These are phyloP conservation scores for Limtongia smithiae DNA, from an alignment of 805 yeast species.

Conservation along the genomic window DNA sequence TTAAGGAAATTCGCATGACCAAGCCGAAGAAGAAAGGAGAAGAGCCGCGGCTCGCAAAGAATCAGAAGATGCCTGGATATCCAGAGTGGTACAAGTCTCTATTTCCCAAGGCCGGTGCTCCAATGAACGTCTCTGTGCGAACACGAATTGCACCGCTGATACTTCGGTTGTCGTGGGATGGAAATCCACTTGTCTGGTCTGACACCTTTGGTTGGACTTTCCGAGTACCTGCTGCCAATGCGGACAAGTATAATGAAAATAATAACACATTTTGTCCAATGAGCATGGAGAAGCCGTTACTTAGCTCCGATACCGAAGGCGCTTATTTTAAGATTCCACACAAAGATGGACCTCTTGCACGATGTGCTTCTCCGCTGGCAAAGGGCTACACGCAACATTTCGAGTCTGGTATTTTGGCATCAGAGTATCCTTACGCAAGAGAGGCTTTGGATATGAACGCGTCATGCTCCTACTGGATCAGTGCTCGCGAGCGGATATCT, in stretches of 20 bases:
- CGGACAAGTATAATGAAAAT: constrained; percentile 36
- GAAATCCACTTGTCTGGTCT: constrained; percentile 76
- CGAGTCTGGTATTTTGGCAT: constrained; percentile 68
- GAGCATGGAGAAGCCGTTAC: constrained; percentile 23
- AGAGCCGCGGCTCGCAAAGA: constrained; percentile 43
- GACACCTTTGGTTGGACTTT: constrained; percentile 87
- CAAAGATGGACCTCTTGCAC: constrained; percentile 69
- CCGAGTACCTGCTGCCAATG: constrained; percentile 45
- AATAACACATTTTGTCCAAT: constrained; percentile 38
- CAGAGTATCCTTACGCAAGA: constrained; percentile 67
- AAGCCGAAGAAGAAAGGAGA: constrained; percentile 62
- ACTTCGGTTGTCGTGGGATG: constrained; percentile 79
- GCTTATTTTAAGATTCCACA: constrained; percentile 75
- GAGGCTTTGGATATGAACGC: constrained; percentile 77
- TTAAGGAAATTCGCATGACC: constrained; percentile 49
- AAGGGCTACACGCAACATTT: constrained; percentile 68
- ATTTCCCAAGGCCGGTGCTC: constrained; percentile 40
- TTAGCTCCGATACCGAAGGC: constrained; percentile 35
- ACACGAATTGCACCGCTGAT: constrained; percentile 74
- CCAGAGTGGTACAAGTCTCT: constrained; percentile 89
- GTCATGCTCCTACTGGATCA: constrained; percentile 87
- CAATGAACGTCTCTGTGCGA: constrained; percentile 61
- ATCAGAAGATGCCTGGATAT: constrained; percentile 79
- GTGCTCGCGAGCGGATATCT: constrained; percentile 78
- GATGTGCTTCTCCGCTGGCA: constrained; percentile 74